Percentiles rank a stretch among this genome's conserved stretches.
phyloP scores from a whole-genome alignment of 768 basidiomycete genomes.

The Rhizopogon vinicolor region DNA sequence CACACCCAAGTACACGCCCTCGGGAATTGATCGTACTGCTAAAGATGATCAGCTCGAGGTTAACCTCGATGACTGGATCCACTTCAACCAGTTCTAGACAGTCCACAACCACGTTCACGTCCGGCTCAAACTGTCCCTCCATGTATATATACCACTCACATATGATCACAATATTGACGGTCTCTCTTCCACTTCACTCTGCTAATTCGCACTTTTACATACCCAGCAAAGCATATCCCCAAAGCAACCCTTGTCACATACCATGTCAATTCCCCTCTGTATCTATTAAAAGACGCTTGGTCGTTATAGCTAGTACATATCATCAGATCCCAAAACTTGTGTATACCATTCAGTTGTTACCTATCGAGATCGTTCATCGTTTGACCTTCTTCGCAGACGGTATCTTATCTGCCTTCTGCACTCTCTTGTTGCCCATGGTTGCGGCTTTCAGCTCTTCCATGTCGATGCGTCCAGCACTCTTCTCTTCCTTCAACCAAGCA shows the following conservation, averaged over 20 bases:
- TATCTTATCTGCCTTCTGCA: conserved; percentile 12
- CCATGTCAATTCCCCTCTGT: conserved; percentile 12
- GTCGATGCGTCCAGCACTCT: conserved; percentile 40
- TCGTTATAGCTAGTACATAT: background rate
- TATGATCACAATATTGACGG: background rate
- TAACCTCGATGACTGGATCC: background rate
- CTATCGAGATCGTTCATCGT: conserved; percentile 10
- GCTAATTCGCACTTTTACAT: conserved; percentile 1
- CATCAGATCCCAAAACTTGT: background rate
- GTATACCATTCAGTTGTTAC: background rate
- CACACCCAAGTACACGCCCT: background rate
- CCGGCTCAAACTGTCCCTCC: no score
- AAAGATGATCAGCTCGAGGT: background rate
- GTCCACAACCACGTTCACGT: no score
- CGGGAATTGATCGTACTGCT: background rate
- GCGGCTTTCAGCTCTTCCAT: conserved; percentile 21
- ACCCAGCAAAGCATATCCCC: conserved; percentile 1
- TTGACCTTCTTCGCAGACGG: conserved; percentile 26
- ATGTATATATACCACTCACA: conserved; percentile 1
- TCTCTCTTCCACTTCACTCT: background rate
- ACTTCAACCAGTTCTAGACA: background rate
- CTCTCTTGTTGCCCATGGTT: conserved; percentile 20
- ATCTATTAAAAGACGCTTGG: conserved; percentile 11
- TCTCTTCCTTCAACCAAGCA: conserved; percentile 62
- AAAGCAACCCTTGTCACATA: background rate